Evolutionary conservation across 2,329 filamentous ascomycete genomes (phyloP).

Genomic region (Monosporascus sp.): DNA sequence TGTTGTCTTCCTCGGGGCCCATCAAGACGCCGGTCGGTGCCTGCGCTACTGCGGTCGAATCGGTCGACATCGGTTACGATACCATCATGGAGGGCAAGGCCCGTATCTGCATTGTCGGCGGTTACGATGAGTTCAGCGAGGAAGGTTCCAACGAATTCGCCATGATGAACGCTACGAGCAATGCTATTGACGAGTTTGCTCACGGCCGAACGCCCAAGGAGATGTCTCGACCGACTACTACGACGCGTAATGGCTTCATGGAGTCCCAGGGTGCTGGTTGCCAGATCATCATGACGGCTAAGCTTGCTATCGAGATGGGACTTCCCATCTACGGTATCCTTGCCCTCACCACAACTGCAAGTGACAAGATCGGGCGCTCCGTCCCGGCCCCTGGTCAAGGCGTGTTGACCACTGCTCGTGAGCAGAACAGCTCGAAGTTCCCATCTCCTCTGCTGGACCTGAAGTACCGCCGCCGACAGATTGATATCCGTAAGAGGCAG

Average conservation of each 20-base stretch:
- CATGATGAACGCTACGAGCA: slow-evolving; percentile 99
- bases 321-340: slow-evolving; percentile 95
- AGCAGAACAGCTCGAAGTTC: slow-evolving; percentile 77
- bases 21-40: slow-evolving; percentile 99
- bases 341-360: slow-evolving; percentile 89
- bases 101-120: slow-evolving; percentile 93
- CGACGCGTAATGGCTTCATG: slow-evolving; percentile 97
- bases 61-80: slow-evolving; percentile 94
- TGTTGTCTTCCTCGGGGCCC: slow-evolving; percentile 92
- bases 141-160: slow-evolving; percentile 99
- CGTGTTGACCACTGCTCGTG: slow-evolving; percentile 91
- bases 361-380: slow-evolving; percentile 97
- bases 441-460: slow-evolving; percentile 94
- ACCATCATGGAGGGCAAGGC: slow-evolving; percentile 98
- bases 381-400: slow-evolving; percentile 95
- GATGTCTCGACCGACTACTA: slow-evolving; percentile 97
- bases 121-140: slow-evolving; percentile 98
- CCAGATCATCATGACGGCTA: slow-evolving; percentile 96
- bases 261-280: slow-evolving; percentile 98
- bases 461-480: slow-evolving; percentile 92
- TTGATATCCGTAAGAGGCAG: slow-evolving; percentile 87
- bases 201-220: slow-evolving; percentile 93
- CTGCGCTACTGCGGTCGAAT: slow-evolving; percentile 95
- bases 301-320: slow-evolving; percentile 95
- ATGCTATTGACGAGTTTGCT: slow-evolving; percentile 91